Base-by-base conservation (phyloP, 2,329 filamentous ascomycete species). In the Diaporthe vaccinii region DNA sequence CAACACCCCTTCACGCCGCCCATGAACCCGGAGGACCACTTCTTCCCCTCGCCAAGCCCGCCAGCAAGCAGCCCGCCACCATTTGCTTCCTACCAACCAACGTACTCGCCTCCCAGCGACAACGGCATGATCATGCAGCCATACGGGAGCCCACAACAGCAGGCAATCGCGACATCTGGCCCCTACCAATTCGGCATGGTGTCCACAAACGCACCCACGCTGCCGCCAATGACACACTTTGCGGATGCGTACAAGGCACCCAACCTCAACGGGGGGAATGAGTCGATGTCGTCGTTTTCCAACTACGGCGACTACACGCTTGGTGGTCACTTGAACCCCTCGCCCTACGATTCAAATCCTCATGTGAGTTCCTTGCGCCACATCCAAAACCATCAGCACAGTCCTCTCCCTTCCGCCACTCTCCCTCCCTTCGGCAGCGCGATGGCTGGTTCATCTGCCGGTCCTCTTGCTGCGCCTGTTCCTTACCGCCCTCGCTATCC, bases 231-330 rank as follows among this genome's bases (percentile, higher is more conserved):
- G 89, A 88, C 88, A 76, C 89, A 91, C 81, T 91, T 91, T 82
- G 87, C 84, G 82, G 89, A 91, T 77, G 89, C 91, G 74, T 89
- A 93, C 83, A 95, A 95, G 89, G 89, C 91, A 77, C 93, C 94
- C 79, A 77, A 85, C 8, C 88, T 86, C 86, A 86, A 86, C 75
- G 87, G 88, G 78, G 91, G 92, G 78, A 88, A 90, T 78, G 87
- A 89, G 65, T 87, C 90, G 73, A 88, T 93, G 81, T 90, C 89
- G 78, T 89, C 92, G 8, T 93, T 92, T 84, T 72, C 74, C 65
- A 90, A 94, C 85, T 89, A 87, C 85, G 95, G 94, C 83, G 87
- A 88, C 78, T 92, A 91, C 79, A 88, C 93, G 83, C 87, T 89
- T 75, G 87, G 88, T 69, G 89, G 94, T 82, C 92, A 94, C 79